A percentile compares a stretch with the other conserved stretches of the same genome.
phyloP scores from a whole-genome alignment of 257 asterid genomes.

The Lavandula angustifolia region DNA sequence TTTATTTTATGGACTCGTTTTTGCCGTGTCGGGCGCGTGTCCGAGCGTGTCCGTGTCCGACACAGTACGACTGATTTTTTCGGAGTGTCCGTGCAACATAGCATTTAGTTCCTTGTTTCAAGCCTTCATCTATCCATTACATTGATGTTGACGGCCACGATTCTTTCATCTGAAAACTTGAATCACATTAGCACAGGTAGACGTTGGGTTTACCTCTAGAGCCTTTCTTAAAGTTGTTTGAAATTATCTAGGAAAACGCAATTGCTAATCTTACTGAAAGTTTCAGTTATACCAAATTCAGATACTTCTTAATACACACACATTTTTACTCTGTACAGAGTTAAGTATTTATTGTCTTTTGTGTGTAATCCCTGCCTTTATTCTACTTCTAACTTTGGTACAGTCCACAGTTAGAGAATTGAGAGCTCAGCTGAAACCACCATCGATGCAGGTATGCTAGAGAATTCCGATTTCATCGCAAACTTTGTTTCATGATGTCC shows the following conservation, averaged over 20 bases:
- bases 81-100: too few species aligned
- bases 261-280: slow-evolving; percentile 7
- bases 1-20: too few species aligned
- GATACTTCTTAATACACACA: neutral
- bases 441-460: slow-evolving; percentile 87
- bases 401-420: slow-evolving; percentile 94
- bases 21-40: too few species aligned
- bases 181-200: neutral
- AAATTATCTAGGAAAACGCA: neutral
- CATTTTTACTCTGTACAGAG: neutral
- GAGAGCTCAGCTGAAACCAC: slow-evolving; percentile 96
- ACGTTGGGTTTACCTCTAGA: slow-evolving; percentile 1
- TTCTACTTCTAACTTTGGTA: slow-evolving; percentile 30
- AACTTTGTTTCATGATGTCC: neutral
- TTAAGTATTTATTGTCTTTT: slow-evolving; percentile 3
- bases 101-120: too few species aligned
- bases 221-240: neutral
- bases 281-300: slow-evolving; percentile 18
- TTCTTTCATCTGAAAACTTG: neutral
- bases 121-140: neutral
- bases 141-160: neutral
- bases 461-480: slow-evolving; percentile 12
- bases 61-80: too few species aligned
- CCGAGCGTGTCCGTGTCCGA: too few species aligned
- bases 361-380: slow-evolving; percentile 25